Conservation (phyloP, 176 grass and related monocot species). For the Ananas comosus region DNA sequence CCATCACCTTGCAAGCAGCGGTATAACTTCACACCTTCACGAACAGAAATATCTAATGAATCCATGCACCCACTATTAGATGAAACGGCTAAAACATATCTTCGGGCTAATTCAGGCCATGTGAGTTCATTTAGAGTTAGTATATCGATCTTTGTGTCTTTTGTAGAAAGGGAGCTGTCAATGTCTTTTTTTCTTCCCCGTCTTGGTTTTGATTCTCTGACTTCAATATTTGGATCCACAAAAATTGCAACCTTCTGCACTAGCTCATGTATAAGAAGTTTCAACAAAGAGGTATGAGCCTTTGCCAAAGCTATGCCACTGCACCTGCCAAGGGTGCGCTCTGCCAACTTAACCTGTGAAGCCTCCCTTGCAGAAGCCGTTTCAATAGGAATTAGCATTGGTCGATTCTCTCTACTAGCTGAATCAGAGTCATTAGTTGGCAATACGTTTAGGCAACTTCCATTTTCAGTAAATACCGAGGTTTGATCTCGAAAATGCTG, state of each 20-base stretch:
- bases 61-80: conserved; percentile 64
- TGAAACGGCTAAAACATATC: conserved; percentile 77
- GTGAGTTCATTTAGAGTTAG: conserved; percentile 80
- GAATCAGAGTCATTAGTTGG: conserved; percentile 44
- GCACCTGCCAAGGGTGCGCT: conserved; percentile 61
- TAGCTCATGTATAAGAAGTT: conserved; percentile 70
- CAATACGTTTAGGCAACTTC: conserved; percentile 40
- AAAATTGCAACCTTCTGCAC: conserved; percentile 58
- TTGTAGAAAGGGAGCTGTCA: conserved; percentile 48
- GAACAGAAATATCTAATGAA: conserved; percentile 70
- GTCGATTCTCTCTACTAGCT: conserved; percentile 37
- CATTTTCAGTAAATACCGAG: conserved; percentile 32
- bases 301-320: conserved; percentile 59
- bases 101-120: conserved; percentile 89
- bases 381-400: conserved; percentile 65
- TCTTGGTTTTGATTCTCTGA: conserved; percentile 83
- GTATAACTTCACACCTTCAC: conserved; percentile 87
- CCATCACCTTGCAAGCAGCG: conserved; percentile 92
- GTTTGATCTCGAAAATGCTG: conserved; percentile 33
- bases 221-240: conserved; percentile 76
- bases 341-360: conserved; percentile 55
- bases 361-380: conserved; percentile 47
- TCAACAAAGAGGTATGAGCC: conserved; percentile 71
- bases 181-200: conserved; percentile 79
- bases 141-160: conserved; percentile 67